Base-by-base conservation (phyloP, 805 yeast species). In the Myxozyma mucilagina region DNA sequence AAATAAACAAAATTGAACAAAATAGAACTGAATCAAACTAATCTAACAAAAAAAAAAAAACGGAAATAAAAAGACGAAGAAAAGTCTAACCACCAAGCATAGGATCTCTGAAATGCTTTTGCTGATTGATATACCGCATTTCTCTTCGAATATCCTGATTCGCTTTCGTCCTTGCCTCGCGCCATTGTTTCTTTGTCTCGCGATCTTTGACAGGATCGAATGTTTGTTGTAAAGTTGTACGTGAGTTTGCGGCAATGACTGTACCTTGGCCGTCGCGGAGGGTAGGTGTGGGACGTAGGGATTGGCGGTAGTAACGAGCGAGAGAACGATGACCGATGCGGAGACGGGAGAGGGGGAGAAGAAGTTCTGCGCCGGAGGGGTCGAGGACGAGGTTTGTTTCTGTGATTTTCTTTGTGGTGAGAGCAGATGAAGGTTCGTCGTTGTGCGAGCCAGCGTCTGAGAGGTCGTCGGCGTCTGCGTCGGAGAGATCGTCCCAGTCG, bases 71-170 rank as follows among this genome's bases (percentile, higher is more conserved):
- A 34, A 34, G 18, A 24, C 36, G 2, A 13, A 8, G 31, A 41
- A 4, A 6, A 18, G 43, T 44, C 53, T 53, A 61, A 54, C 65
- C 59, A 35, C 60, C 60, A 65, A 90, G 77, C 67, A 89, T 74
- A 70, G 84, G 86, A 72, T 90, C 96, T 72, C 96, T 82, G 79
- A 75, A 90, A 72, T 94, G 96, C 35, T 84, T 83, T 80, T 93
- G 97, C 80, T 84, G 82, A 75, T 93, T 94, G 72, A 85, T 78
- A 72, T 84, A 84, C 73, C 84, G 88, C 58, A 84, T 82, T 35
- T 89, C 88, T 64, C 85, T 77, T 41, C 74, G 71, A 56, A 67
- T 74, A 69, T 63, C 73, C 74, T 63, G 75, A 74, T 64, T 75
- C 76, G 70, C 75, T 80, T 77, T 76, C 77, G 72, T 77, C 84